phyloP scores from a whole-genome alignment of 805 yeast species.

The Saccharomycopsis javanensis region DNA sequence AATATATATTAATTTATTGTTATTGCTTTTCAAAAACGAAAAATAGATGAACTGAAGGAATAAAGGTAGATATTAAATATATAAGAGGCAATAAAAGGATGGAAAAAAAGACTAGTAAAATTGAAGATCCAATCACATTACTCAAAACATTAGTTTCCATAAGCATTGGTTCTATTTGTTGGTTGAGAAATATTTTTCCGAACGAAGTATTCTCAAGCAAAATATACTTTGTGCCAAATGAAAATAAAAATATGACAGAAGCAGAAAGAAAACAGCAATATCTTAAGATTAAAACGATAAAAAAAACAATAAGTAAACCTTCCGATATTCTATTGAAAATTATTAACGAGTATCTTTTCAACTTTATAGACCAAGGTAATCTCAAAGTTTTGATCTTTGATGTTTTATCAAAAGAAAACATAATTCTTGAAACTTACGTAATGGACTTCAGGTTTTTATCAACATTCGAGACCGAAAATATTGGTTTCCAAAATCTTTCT shows the following conservation, averaged over 20 bases:
- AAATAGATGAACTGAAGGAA: too few relatives aligned
- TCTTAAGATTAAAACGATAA: constrained; percentile 39
- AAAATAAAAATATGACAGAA: constrained; percentile 22
- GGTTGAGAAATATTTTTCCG: constrained; percentile 46
- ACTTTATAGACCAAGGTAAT: constrained; percentile 34
- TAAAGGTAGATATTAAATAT: too few relatives aligned
- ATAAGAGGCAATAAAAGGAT: neutral
- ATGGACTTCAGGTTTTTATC: neutral
- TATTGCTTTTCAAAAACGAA: too few relatives aligned
- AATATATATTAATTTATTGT: too few relatives aligned
- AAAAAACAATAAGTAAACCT: constrained; percentile 35
- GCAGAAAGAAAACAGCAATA: constrained; percentile 25
- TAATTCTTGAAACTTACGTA: constrained; percentile 1
- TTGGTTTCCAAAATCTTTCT: neutral
- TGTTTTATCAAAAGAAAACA: constrained; percentile 22
- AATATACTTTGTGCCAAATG: constrained; percentile 25
- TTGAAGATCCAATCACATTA: neutral
- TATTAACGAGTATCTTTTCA: constrained; percentile 42
- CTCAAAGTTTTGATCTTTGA: constrained; percentile 38
- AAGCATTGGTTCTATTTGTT: constrained; percentile 50
- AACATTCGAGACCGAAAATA: neutral
- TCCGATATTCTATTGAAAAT: constrained; percentile 44
- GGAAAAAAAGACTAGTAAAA: neutral
- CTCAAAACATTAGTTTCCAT: constrained; percentile 23
- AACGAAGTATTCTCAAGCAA: constrained; percentile 42